A percentile compares a stretch with the other conserved stretches of the same genome.
Conservation (phyloP, 805 yeast species). For the Maudiozyma pseudohumilis region DNA sequence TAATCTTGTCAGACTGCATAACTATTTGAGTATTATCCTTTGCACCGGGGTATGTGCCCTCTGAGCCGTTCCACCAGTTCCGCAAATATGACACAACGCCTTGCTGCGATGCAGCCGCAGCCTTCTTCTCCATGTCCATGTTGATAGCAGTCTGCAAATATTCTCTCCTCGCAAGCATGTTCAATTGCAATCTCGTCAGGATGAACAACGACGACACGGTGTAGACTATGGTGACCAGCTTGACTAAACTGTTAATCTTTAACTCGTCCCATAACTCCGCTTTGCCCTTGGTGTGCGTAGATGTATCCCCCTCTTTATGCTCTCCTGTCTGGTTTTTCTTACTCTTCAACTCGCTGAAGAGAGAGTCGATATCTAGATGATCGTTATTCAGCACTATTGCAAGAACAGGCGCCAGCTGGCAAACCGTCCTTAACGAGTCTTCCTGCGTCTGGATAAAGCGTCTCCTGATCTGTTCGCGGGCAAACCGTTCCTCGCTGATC, state of each 20-base stretch:
- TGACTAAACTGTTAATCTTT: conserved; percentile 61
- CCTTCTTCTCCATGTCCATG: conserved; percentile 39
- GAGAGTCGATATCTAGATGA: conserved; percentile 20
- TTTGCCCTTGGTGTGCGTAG: conserved; percentile 36
- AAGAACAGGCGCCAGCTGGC: conserved; percentile 73
- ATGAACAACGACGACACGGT: conserved; percentile 60
- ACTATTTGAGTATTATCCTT: no score
- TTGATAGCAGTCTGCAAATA: conserved; percentile 59
- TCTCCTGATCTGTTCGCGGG: conserved; percentile 62
- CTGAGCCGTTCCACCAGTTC: no score
- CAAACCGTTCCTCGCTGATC: conserved; percentile 46
- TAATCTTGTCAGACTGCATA: conserved; percentile 1
- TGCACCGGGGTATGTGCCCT: no score
- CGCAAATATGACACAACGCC: neutral
- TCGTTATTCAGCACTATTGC: conserved; percentile 30
- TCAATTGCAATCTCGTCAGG: conserved; percentile 75
- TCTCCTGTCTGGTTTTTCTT: conserved; percentile 2
- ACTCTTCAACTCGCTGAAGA: conserved; percentile 19
- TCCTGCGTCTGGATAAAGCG: conserved; percentile 86
- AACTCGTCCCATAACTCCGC: conserved; percentile 76
- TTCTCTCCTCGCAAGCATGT: conserved; percentile 77
- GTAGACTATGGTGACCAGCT: conserved; percentile 64
- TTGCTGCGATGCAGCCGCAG: conserved; percentile 21
- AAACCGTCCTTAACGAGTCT: conserved; percentile 76
- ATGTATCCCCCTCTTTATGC: neutral